Percentiles rank a stretch among this genome's conserved stretches.
phyloP scores from a whole-genome alignment of 345 rosid species.

The Pseudoturritis turrita region DNA sequence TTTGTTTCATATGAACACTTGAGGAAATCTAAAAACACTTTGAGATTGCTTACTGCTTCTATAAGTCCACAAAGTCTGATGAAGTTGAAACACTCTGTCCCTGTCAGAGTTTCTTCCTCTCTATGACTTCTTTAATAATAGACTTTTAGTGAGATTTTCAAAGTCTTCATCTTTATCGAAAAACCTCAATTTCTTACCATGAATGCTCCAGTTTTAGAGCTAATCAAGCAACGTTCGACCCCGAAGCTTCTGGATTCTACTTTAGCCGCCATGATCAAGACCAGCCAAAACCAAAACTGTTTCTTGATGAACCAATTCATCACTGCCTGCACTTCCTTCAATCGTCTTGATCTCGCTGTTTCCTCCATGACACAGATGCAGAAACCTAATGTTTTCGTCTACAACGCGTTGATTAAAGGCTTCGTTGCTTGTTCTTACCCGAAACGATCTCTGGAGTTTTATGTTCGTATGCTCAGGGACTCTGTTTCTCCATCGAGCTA shows the following conservation, averaged over 20 bases:
- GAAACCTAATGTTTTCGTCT: conserved; percentile 58
- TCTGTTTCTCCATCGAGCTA: conserved; percentile 56
- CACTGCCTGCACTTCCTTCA: conserved; percentile 38
- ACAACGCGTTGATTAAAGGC: conserved; percentile 64
- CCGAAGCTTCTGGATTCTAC: conserved; percentile 39
- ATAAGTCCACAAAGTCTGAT: too few species aligned
- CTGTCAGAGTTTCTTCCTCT: not conserved
- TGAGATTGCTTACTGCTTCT: too few species aligned
- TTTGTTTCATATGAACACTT: too few species aligned
- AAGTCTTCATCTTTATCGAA: not conserved
- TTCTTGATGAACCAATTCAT: conserved; percentile 61
- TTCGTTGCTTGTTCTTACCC: conserved; percentile 37
- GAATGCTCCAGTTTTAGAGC: conserved; percentile 7
- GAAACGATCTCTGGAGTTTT: conserved; percentile 38
- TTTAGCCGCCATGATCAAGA: conserved; percentile 59
- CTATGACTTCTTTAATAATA: not conserved
- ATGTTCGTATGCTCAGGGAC: conserved; percentile 45
- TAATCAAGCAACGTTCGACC: conserved; percentile 33
- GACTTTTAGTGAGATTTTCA: too few species aligned
- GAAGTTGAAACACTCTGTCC: not conserved
- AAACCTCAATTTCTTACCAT: not conserved
- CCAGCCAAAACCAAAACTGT: conserved; percentile 49
- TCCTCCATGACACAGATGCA: conserved; percentile 44
- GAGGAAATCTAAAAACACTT: too few species aligned
- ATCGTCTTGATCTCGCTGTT: conserved; percentile 39